Evolutionary conservation across 78 protist species (phyloP).

Genomic region (Dictyostelium purpureum): DNA sequence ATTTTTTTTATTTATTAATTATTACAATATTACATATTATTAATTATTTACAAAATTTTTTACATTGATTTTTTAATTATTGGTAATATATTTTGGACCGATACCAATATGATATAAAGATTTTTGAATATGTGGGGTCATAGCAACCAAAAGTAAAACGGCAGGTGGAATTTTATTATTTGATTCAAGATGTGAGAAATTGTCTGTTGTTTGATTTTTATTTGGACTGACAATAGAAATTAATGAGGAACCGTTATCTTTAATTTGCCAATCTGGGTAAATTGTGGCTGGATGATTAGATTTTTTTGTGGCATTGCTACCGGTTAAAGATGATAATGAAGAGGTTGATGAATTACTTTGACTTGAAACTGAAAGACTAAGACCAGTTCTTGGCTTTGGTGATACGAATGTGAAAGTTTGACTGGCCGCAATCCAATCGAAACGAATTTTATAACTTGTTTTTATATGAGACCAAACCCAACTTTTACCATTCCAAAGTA

Average conservation of each 20-base stretch:
- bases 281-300: slow-evolving; percentile 33
- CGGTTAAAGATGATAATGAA: not conserved
- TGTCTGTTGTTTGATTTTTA: not conserved
- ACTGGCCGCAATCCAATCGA: slow-evolving; percentile 4
- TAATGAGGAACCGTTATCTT: not conserved
- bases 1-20: too few relatives aligned
- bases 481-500: slow-evolving; percentile 44
- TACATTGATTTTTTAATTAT: not conserved
- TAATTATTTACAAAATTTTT: too few relatives aligned
- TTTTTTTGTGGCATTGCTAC: not conserved
- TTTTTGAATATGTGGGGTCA: slow-evolving; percentile 26
- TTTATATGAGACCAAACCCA: slow-evolving; percentile 62
- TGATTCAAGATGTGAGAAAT: not conserved
- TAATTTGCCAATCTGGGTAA: slow-evolving; percentile 49
- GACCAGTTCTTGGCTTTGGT: not conserved
- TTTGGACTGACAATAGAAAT: not conserved
- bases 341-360: not conserved
- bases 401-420: slow-evolving; percentile 21
- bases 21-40: too few relatives aligned
- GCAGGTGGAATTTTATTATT: slow-evolving; percentile 25
- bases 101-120: slow-evolving; percentile 27
- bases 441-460: slow-evolving; percentile 51
- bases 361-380: not conserved
- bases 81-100: not conserved
- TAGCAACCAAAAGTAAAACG: slow-evolving; percentile 18